A percentile compares a stretch with the other conserved stretches of the same genome.
Evolutionary conservation across 768 basidiomycete species (phyloP).

Genomic region (Pleurotus platypus): DNA sequence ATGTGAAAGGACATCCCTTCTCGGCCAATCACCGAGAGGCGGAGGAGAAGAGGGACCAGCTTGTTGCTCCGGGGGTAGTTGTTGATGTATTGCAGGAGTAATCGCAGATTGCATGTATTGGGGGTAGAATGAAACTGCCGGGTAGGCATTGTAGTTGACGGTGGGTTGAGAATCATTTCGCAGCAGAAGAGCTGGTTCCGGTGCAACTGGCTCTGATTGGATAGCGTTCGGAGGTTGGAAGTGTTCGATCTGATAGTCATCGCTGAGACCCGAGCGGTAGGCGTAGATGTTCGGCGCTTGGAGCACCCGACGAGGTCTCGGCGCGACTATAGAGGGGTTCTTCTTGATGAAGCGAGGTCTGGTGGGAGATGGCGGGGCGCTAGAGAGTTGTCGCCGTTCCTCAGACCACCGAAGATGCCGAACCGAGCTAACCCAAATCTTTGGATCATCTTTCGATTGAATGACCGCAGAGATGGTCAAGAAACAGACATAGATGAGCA

Average conservation of each 20-base stretch:
- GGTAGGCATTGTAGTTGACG: conserved; percentile 7
- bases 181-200: conserved; percentile 9
- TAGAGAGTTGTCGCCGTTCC: conserved; percentile 16
- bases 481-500: conserved; percentile 53
- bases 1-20: conserved; percentile 33
- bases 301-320: conserved; percentile 35
- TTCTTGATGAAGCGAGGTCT: conserved; percentile 32
- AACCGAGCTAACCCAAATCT: conserved; percentile 50
- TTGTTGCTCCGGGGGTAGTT: conserved; percentile 3
- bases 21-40: conserved; percentile 55
- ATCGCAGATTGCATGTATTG: conserved; percentile 21
- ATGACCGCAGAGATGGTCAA: conserved; percentile 42
- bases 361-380: conserved; percentile 17
- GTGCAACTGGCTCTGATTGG: conserved; percentile 16
- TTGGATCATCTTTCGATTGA: conserved; percentile 37
- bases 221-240: conserved; percentile 28
- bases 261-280: conserved; percentile 35
- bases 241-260: conserved; percentile 46
- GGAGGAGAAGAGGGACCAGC: conserved; percentile 30
- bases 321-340: conserved; percentile 36
- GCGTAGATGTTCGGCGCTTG: conserved; percentile 28
- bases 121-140: conserved; percentile 28
- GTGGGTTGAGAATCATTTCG: conserved; percentile 8
- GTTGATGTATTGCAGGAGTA: conserved; percentile 14
- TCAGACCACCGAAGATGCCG: conserved; percentile 38